phyloP scores from a whole-genome alignment of 2,329 filamentous ascomycete genomes.

The Westerdykella ornata region DNA sequence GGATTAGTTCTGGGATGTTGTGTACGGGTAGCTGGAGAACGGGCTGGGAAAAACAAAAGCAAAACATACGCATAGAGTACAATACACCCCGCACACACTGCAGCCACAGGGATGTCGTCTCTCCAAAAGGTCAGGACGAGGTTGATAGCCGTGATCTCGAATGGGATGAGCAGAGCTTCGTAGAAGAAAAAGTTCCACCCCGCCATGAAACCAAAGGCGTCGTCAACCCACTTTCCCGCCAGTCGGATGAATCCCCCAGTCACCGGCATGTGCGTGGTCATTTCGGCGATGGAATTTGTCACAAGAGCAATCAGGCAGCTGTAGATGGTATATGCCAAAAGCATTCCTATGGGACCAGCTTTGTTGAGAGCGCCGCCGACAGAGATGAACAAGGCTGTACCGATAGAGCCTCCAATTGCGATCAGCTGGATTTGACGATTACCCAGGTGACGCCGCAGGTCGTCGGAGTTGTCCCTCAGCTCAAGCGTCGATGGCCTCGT shows the following conservation, averaged over 20 bases:
- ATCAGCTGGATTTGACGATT: slow-evolving; percentile 40
- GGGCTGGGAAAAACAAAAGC: not conserved
- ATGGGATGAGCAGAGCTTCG: slow-evolving; percentile 47
- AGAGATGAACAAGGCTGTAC: slow-evolving; percentile 52
- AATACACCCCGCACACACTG: slow-evolving; percentile 39
- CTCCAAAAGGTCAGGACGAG: slow-evolving; percentile 40
- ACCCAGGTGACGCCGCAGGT: slow-evolving; percentile 35
- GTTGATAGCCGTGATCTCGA: slow-evolving; percentile 46
- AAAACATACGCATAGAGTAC: slow-evolving; percentile 38
- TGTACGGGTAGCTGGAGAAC: not conserved
- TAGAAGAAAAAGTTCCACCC: slow-evolving; percentile 48
- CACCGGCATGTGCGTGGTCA: slow-evolving; percentile 57
- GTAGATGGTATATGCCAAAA: slow-evolving; percentile 56
- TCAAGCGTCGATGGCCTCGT: slow-evolving; percentile 13
- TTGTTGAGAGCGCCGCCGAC: slow-evolving; percentile 52
- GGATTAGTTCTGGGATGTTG: slow-evolving; percentile 8
- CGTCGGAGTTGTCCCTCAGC: slow-evolving; percentile 31
- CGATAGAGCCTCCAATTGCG: slow-evolving; percentile 38
- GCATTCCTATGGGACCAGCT: slow-evolving; percentile 48
- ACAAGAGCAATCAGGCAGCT: slow-evolving; percentile 52
- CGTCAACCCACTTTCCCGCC: slow-evolving; percentile 59
- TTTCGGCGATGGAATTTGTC: slow-evolving; percentile 61
- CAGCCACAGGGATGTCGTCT: slow-evolving; percentile 40
- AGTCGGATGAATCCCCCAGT: slow-evolving; percentile 59
- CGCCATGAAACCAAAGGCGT: slow-evolving; percentile 55